Percentiles rank a stretch among this genome's conserved stretches.
Conservation (phyloP, 805 yeast species). For the Torulaspora maleeae region DNA sequence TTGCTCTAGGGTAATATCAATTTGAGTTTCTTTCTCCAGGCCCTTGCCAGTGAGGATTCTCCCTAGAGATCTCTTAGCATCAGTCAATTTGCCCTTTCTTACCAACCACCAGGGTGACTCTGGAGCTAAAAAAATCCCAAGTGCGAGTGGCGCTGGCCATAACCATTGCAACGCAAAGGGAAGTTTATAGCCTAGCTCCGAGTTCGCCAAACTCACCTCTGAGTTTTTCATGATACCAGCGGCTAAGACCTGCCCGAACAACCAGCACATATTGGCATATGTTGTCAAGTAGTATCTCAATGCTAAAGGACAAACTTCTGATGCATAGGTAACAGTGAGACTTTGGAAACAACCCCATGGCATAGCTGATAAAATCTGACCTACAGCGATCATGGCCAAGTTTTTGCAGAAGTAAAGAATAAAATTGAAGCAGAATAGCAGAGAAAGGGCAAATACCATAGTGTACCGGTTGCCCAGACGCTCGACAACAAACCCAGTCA, state of each 20-base stretch:
- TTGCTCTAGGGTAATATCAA: constrained; percentile 42
- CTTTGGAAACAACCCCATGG: constrained; percentile 54
- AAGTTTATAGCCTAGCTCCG: constrained; percentile 43
- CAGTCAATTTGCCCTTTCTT: constrained; percentile 38
- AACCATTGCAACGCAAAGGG: constrained; percentile 60
- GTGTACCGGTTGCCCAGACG: constrained; percentile 44
- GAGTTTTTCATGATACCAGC: constrained; percentile 47
- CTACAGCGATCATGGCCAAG: constrained; percentile 38
- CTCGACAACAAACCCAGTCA: constrained; percentile 44
- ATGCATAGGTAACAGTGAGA: constrained; percentile 48
- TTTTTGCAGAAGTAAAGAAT: constrained; percentile 45
- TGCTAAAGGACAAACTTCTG: too few species aligned
- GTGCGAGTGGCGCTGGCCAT: constrained; percentile 49
- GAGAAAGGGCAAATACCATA: constrained; percentile 32
- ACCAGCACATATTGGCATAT: too few species aligned
- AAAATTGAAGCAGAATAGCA: constrained; percentile 40
- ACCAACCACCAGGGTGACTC: constrained; percentile 58
- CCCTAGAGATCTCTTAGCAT: constrained; percentile 41
- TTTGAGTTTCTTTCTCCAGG: constrained; percentile 34
- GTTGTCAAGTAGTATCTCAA: too few species aligned
- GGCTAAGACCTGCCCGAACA: constrained; percentile 5
- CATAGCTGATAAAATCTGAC: constrained; percentile 44
- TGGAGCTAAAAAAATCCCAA: constrained; percentile 45
- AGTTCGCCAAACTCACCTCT: constrained; percentile 15
- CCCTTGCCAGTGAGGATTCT: constrained; percentile 37